These are phyloP conservation scores for Dendryphion nanum DNA, from an alignment of 2,329 filamentous ascomycete species.

Conservation along the genomic window DNA sequence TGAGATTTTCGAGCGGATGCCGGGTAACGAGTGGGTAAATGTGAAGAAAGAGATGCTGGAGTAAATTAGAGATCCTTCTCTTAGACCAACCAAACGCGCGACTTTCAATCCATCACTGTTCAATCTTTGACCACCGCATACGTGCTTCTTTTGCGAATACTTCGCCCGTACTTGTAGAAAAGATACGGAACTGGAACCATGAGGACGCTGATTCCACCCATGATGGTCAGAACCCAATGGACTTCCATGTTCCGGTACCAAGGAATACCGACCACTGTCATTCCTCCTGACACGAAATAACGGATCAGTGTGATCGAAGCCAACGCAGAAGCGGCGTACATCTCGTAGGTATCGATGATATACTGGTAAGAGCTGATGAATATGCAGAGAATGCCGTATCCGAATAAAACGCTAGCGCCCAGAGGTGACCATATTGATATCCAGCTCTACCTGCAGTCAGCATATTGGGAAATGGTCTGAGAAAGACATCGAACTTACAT, in stretches of 20 bases:
- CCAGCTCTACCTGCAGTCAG: constrained; percentile 10
- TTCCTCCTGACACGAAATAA: constrained; percentile 42
- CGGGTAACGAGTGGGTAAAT: constrained; percentile 15
- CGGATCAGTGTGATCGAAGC: constrained; percentile 41
- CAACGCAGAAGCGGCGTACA: constrained; percentile 52
- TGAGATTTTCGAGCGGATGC: constrained; percentile 15
- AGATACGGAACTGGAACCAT: constrained; percentile 44
- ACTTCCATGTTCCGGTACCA: constrained; percentile 41
- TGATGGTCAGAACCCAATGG: constrained; percentile 32
- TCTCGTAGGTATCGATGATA: constrained; percentile 58
- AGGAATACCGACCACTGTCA: constrained; percentile 40
- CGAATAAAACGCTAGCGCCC: constrained; percentile 52
- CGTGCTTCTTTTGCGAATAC: constrained; percentile 26
- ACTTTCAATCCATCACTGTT: not conserved
- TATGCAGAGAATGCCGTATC: constrained; percentile 50
- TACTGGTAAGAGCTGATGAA: constrained; percentile 56
- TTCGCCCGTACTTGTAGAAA: constrained; percentile 44
- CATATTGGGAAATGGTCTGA: constrained; percentile 1
- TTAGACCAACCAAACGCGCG: not conserved
- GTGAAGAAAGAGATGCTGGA: too few species aligned
- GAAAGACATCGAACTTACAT: constrained; percentile 17
- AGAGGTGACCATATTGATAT: constrained; percentile 55
- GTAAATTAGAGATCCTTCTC: too few species aligned
- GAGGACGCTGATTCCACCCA: constrained; percentile 29
- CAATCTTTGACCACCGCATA: constrained; percentile 13